A percentile compares a stretch with the other conserved stretches of the same genome.
These are phyloP conservation scores for Chalciporus pseudorubinellus DNA, from an alignment of 768 basidiomycete species.

Conservation along the genomic window DNA sequence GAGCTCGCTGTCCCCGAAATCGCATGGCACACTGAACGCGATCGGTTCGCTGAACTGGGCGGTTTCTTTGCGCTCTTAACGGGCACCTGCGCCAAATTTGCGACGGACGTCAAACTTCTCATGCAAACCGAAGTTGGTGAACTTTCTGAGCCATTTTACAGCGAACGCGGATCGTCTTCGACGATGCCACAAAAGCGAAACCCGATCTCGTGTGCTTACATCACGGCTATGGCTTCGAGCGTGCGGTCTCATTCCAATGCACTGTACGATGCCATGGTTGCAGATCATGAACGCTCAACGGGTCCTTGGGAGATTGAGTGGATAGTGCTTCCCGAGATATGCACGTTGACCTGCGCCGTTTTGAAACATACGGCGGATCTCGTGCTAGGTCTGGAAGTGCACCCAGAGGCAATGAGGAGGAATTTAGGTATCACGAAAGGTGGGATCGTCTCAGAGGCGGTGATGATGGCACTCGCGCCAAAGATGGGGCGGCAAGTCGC, in stretches of 20 bases:
- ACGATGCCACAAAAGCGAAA: slow-evolving; percentile 55
- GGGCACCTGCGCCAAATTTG: slow-evolving; percentile 46
- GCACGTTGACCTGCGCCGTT: slow-evolving; percentile 40
- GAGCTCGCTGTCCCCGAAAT: slow-evolving; percentile 26
- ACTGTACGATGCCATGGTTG: slow-evolving; percentile 47
- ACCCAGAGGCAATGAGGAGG: slow-evolving; percentile 38
- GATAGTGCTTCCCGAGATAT: slow-evolving; percentile 46
- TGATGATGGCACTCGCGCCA: slow-evolving; percentile 47
- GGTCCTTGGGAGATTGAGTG: slow-evolving; percentile 54
- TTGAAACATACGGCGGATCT: slow-evolving; percentile 37
- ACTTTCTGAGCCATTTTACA: slow-evolving; percentile 42
- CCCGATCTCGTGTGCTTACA: slow-evolving; percentile 44
- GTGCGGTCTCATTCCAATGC: slow-evolving; percentile 40
- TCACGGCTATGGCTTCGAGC: slow-evolving; percentile 42
- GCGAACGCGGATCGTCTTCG: slow-evolving; percentile 45
- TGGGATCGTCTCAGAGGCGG: slow-evolving; percentile 43
- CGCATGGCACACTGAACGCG: slow-evolving; percentile 42
- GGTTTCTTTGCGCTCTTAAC: slow-evolving; percentile 44
- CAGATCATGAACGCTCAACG: slow-evolving; percentile 47
- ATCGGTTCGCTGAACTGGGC: slow-evolving; percentile 42
- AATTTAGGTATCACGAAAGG: slow-evolving; percentile 42
- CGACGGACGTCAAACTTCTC: slow-evolving; percentile 43
- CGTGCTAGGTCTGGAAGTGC: slow-evolving; percentile 40
- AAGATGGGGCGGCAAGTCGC: slow-evolving; percentile 44
- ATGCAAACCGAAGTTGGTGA: slow-evolving; percentile 50